Evolutionary conservation across 2,329 filamentous ascomycete species (phyloP).

Genomic region (Nothophoma quercina): DNA sequence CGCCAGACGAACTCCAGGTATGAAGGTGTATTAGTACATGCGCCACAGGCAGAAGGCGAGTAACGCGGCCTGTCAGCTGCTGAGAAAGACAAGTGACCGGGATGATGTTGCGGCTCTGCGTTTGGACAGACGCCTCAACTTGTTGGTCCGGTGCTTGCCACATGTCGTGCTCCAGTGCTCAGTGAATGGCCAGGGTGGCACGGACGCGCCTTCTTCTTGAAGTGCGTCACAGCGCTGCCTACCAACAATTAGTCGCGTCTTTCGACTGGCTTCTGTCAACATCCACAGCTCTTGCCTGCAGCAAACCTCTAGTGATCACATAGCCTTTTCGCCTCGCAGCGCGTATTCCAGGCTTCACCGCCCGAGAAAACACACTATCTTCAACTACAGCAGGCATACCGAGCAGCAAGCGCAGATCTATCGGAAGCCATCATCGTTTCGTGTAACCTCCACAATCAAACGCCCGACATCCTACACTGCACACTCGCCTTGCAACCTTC

Average conservation of each 20-base stretch:
- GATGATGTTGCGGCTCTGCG: conserved; percentile 17
- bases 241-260: conserved; percentile 30
- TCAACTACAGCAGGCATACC: conserved; percentile 10
- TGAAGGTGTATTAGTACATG: conserved; percentile 17
- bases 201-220: conserved; percentile 14
- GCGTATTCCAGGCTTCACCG: neutral
- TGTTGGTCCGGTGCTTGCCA: conserved; percentile 32
- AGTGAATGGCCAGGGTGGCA: conserved; percentile 27
- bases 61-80: conserved; percentile 29
- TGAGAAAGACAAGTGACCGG: conserved; percentile 6
- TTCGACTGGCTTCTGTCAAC: conserved; percentile 33
- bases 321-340: neutral
- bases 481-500: conserved; percentile 2
- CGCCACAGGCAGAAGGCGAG: conserved; percentile 34
- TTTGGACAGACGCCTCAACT: conserved; percentile 21
- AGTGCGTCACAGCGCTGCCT: conserved; percentile 29
- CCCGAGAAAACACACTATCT: conserved; percentile 1
- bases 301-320: neutral
- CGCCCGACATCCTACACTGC: conserved; percentile 12
- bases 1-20: conserved; percentile 6
- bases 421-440: conserved; percentile 20
- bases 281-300: conserved; percentile 23
- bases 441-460: conserved; percentile 21
- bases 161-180: conserved; percentile 29
- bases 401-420: conserved; percentile 21